phyloP scores from a whole-genome alignment of 148 eudicot genomes.

The Fallopia convolvulus region DNA sequence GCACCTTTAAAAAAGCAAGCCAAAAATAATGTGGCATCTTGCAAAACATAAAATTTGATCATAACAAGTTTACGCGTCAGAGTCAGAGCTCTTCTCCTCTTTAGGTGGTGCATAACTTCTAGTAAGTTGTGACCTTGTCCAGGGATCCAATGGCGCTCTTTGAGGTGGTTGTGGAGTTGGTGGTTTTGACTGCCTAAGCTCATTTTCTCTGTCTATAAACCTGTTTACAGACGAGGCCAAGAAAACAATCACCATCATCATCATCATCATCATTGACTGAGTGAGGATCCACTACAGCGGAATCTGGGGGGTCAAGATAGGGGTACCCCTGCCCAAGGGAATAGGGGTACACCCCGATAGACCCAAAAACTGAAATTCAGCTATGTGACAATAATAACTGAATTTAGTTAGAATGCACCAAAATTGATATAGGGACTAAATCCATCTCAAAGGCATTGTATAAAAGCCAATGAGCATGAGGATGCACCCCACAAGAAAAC shows the following conservation, averaged over 20 bases:
- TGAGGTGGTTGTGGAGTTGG: conserved; percentile 69
- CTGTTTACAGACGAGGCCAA: conserved; percentile 26
- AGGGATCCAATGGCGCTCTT: conserved; percentile 76
- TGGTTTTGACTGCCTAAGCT: conserved; percentile 88
- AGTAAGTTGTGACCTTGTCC: conserved; percentile 78
- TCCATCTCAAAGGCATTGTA: too few relatives aligned
- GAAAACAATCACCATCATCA: background rate
- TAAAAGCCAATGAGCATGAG: too few relatives aligned
- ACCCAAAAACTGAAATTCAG: too few relatives aligned
- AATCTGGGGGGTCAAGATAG: too few relatives aligned
- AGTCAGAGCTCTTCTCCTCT: conserved; percentile 59
- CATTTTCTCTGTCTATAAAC: conserved; percentile 81
- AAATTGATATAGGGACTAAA: too few relatives aligned
- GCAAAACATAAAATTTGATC: background rate
- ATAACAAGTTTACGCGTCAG: conserved; percentile 20
- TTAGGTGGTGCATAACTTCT: conserved; percentile 78
- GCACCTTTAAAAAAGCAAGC: background rate
- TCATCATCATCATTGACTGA: too few relatives aligned
- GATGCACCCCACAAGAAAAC: too few relatives aligned
- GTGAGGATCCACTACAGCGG: too few relatives aligned
- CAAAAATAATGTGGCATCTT: background rate
- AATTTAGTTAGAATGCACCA: too few relatives aligned
- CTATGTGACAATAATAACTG: too few relatives aligned
- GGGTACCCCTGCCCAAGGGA: too few relatives aligned
- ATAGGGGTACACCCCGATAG: too few relatives aligned